A percentile compares a stretch with the other conserved stretches of the same genome.
phyloP scores from a whole-genome alignment of 768 basidiomycete genomes.

The Lactarius deliciosus region DNA sequence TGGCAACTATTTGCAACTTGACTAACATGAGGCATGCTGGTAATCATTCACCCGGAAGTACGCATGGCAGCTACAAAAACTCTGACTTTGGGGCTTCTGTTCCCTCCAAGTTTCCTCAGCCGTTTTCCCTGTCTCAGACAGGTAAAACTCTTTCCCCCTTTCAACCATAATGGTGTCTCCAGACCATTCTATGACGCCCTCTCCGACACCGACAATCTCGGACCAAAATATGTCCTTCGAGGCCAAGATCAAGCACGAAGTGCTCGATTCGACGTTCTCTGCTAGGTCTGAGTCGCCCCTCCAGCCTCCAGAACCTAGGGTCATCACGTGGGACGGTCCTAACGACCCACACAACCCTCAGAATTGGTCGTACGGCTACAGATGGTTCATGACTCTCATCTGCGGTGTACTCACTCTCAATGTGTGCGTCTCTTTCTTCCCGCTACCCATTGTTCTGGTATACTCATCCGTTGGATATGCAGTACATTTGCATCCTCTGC shows the following conservation, averaged over 20 bases:
- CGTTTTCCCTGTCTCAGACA: background rate
- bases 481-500: slow-evolving; percentile 33
- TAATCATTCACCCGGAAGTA: background rate
- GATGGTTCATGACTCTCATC: slow-evolving; percentile 19
- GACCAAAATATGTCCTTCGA: background rate
- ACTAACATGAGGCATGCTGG: background rate
- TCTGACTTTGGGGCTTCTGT: background rate
- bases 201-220: background rate
- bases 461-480: background rate
- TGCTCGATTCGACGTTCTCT: background rate
- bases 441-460: background rate
- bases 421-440: slow-evolving; percentile 17
- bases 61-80: background rate
- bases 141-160: background rate
- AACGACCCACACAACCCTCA: slow-evolving; percentile 20
- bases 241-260: background rate
- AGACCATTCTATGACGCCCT: background rate
- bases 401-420: slow-evolving; percentile 22
- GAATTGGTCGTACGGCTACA: slow-evolving; percentile 14
- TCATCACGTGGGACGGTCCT: slow-evolving; percentile 16
- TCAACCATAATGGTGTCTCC: background rate
- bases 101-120: background rate
- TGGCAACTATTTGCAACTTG: background rate
- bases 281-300: background rate
- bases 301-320: background rate